phyloP scores from a whole-genome alignment of 2,329 filamentous ascomycete species.

The Sarocladium strictum region DNA sequence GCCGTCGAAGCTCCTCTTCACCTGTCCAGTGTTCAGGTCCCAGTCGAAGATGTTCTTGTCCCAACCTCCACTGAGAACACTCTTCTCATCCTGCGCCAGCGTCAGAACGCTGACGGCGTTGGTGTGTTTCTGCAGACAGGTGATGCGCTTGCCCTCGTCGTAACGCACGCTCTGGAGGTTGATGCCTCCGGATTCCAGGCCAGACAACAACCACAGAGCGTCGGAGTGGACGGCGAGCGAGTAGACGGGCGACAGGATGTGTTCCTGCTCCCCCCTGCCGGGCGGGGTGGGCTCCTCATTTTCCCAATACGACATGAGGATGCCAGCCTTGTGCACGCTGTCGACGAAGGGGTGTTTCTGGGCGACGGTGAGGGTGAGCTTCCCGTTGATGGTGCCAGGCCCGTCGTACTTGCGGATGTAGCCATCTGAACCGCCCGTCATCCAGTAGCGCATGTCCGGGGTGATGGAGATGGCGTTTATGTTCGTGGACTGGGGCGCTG shows the following conservation, averaged over 20 bases:
- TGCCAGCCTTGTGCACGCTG: slow-evolving; percentile 90
- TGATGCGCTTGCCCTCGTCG: slow-evolving; percentile 87
- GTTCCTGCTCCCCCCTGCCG: slow-evolving; percentile 46
- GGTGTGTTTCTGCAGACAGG: slow-evolving; percentile 73
- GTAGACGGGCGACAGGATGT: slow-evolving; percentile 81
- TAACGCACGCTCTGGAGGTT: slow-evolving; percentile 91
- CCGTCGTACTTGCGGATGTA: slow-evolving; percentile 98
- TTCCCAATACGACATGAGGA: slow-evolving; percentile 96
- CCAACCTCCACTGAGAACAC: slow-evolving; percentile 89
- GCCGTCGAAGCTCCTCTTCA: slow-evolving; percentile 69
- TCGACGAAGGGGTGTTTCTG: slow-evolving; percentile 97
- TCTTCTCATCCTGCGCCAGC: slow-evolving; percentile 77
- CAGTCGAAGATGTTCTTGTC: slow-evolving; percentile 92
- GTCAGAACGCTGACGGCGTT: slow-evolving; percentile 87
- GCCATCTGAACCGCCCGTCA: slow-evolving; percentile 88
- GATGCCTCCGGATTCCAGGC: slow-evolving; percentile 84
- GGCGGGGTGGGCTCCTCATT: slow-evolving; percentile 69
- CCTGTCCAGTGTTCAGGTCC: slow-evolving; percentile 83
- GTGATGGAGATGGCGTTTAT: slow-evolving; percentile 91
- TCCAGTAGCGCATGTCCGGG: slow-evolving; percentile 90
- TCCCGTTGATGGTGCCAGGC: slow-evolving; percentile 89
- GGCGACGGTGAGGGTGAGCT: slow-evolving; percentile 86
- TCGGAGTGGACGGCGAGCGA: slow-evolving; percentile 87
- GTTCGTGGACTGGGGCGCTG: slow-evolving; percentile 89
- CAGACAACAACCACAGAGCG: slow-evolving; percentile 85